These are phyloP conservation scores for Metschnikowia anglica DNA, from an alignment of 805 yeast genomes.

Conservation along the genomic window DNA sequence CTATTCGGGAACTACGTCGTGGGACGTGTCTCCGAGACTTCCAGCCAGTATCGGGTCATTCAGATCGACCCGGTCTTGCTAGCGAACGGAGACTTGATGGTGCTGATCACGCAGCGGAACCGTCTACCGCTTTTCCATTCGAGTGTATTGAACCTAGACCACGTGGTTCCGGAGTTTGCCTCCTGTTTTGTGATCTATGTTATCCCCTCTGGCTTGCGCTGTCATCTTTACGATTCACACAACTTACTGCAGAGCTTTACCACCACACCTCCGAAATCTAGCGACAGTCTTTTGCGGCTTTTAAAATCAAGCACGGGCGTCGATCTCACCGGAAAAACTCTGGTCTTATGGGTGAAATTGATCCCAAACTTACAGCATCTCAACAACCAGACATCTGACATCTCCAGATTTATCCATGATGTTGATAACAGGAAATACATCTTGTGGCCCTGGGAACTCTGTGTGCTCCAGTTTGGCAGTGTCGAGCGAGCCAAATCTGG, in stretches of 20 bases:
- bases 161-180: conserved; percentile 11
- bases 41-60: conserved; percentile 24
- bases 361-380: conserved; percentile 68
- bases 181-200: conserved; percentile 38
- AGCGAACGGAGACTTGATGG: conserved; percentile 39
- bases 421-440: conserved; percentile 56
- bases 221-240: conserved; percentile 38
- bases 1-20: conserved; percentile 40
- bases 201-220: conserved; percentile 43
- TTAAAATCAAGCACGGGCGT: conserved; percentile 33
- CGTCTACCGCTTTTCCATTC: conserved; percentile 30
- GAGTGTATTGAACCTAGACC: conserved; percentile 20
- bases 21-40: conserved; percentile 8
- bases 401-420: conserved; percentile 55
- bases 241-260: conserved; percentile 27
- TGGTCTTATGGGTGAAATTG: conserved; percentile 60
- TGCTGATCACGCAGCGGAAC: conserved; percentile 29
- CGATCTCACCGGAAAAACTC: conserved; percentile 26
- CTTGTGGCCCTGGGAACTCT: conserved; percentile 71
- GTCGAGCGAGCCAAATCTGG: conserved; percentile 10
- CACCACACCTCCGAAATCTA: conserved; percentile 25
- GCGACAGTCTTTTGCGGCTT: conserved; percentile 30
- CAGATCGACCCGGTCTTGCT: conserved; percentile 40
- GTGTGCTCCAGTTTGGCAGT: conserved; percentile 54
- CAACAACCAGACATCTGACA: conserved; percentile 64